These are phyloP conservation scores for Phaeosphaeriaceae sp. DNA, from an alignment of 2,329 filamentous ascomycete species.

Conservation along the genomic window DNA sequence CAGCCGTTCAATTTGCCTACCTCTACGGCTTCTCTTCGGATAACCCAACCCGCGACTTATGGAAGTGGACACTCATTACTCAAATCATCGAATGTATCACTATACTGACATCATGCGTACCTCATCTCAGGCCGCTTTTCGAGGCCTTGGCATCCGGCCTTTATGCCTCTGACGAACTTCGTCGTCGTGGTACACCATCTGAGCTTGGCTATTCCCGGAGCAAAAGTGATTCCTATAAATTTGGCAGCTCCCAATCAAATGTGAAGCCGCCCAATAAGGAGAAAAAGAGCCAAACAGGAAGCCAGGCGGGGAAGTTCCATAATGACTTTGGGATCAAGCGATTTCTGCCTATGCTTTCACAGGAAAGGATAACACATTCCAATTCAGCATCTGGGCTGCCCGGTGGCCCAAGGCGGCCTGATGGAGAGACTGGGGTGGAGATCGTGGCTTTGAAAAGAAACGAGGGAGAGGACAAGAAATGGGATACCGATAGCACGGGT, in stretches of 20 bases:
- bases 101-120: conserved; percentile 44
- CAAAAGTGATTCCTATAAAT: conserved; percentile 38
- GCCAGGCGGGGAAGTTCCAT: conserved; percentile 24
- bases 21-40: conserved; percentile 31
- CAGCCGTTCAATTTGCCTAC: conserved; percentile 41
- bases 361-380: conserved; percentile 33
- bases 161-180: conserved; percentile 41
- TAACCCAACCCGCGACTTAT: conserved; percentile 37
- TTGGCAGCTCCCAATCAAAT: conserved; percentile 29
- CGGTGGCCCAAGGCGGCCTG: conserved; percentile 36
- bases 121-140: conserved; percentile 44
- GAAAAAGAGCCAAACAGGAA: conserved; percentile 1
- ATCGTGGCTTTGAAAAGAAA: conserved; percentile 31
- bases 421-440: conserved; percentile 41
- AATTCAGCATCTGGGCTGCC: conserved; percentile 45
- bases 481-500: conserved; percentile 42
- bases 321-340: conserved; percentile 30
- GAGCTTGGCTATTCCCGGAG: conserved; percentile 35
- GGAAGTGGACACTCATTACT: conserved; percentile 44
- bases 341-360: conserved; percentile 39
- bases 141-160: conserved; percentile 42
- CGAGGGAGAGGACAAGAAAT: conserved; percentile 28
- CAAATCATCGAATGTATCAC: conserved; percentile 45
- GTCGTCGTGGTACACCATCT: conserved; percentile 38
- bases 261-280: conserved; percentile 7